Conservation (phyloP, 2,329 filamentous ascomycete genomes). For the Penicillium sp. region DNA sequence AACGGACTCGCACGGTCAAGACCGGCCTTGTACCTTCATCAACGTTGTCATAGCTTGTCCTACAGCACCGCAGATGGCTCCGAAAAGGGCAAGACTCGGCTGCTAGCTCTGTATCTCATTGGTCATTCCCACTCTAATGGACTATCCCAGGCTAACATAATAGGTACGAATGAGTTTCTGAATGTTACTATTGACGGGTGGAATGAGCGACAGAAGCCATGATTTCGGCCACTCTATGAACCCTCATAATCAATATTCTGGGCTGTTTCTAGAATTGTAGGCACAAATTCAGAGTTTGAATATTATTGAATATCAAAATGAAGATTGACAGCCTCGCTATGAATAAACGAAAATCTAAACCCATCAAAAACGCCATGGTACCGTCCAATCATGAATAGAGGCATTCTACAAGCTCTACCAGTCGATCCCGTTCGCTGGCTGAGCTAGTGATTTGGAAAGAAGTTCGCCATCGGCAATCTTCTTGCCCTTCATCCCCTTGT, state of each 20-base stretch:
- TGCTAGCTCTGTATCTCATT: too few relatives aligned
- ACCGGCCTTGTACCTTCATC: not conserved
- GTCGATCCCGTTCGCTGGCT: constrained; percentile 35
- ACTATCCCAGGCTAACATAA: too few relatives aligned
- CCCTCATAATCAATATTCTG: not conserved
- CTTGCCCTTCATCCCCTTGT: constrained; percentile 58
- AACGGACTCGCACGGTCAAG: not conserved
- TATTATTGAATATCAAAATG: not conserved
- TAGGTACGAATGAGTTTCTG: too few relatives aligned
- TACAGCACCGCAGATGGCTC: not conserved
- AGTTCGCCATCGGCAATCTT: constrained; percentile 41
- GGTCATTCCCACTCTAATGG: not conserved
- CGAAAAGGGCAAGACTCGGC: not conserved
- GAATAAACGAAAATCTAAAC: not conserved
- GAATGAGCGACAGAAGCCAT: not conserved
- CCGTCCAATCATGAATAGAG: not conserved
- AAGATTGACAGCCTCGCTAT: not conserved
- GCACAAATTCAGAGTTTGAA: not conserved
- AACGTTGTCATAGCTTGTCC: not conserved
- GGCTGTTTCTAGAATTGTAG: not conserved
- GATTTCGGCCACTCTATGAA: not conserved
- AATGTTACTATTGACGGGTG: too few relatives aligned
- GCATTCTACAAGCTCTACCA: constrained; percentile 27
- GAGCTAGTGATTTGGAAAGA: constrained; percentile 10
- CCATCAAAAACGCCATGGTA: not conserved